A percentile compares a stretch with the other conserved stretches of the same genome.
Conservation (phyloP, 148 eudicot genomes). For the Camellia lanceoleosa region DNA sequence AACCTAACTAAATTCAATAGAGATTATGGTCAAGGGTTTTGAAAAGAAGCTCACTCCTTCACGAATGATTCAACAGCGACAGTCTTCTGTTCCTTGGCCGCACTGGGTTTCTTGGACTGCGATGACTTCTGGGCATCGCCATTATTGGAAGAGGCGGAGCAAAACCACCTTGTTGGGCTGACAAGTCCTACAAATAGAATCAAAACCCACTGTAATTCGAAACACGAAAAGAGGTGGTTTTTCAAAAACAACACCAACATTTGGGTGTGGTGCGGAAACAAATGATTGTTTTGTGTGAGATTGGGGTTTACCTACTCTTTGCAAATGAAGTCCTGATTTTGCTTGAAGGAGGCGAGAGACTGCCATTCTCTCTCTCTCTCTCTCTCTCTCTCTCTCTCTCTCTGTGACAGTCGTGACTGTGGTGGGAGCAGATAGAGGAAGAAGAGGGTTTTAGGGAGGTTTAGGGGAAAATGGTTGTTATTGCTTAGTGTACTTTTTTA, state of each 20-base stretch:
- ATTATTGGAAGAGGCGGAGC: neutral
- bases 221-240: neutral
- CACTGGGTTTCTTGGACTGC: neutral
- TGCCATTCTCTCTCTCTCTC: slow-evolving; percentile 15
- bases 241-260: neutral
- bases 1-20: neutral
- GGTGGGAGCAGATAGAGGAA: neutral
- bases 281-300: neutral
- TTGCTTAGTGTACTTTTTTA: no score
- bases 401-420: neutral
- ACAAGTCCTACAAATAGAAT: slow-evolving; percentile 12
- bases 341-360: slow-evolving; percentile 20
- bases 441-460: slow-evolving; percentile 5
- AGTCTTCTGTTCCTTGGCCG: neutral
- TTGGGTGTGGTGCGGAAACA: no score
- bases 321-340: slow-evolving; percentile 2
- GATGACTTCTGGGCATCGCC: neutral
- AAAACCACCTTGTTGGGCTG: neutral
- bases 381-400: neutral
- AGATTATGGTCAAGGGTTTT: neutral
- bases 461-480: neutral
- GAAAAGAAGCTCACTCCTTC: slow-evolving; percentile 1
- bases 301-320: slow-evolving; percentile 19
- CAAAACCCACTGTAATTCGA: neutral
- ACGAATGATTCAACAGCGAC: slow-evolving; percentile 15